Conservation (phyloP, 1,284 basidiomycete genomes). For the Puccinia coronata region DNA sequence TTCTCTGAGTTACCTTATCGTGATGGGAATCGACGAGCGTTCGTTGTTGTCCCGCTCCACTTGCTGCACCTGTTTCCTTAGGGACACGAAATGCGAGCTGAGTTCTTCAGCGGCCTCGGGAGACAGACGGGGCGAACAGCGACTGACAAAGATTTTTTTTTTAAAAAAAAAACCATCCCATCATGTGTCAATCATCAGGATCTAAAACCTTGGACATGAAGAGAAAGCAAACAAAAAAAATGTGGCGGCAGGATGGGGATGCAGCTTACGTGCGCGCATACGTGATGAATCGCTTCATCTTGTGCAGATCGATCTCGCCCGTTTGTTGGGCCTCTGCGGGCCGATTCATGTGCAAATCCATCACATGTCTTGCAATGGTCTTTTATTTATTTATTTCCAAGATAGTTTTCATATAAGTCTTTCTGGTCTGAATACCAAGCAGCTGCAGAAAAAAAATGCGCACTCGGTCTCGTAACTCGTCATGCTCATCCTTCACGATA, state of each 20-base stretch:
- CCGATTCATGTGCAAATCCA: conserved; percentile 98
- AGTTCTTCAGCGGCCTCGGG: conserved; percentile 94
- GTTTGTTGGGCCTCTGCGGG: conserved; percentile 69
- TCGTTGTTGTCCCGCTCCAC: conserved; percentile 97
- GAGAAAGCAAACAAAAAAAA: conserved; percentile 7
- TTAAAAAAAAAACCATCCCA: conserved; percentile 23
- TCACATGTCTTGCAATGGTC: conserved; percentile 96
- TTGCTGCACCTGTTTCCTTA: conserved; percentile 92
- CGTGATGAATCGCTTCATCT: conserved; percentile 96
- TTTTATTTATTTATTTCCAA: conserved; percentile 60
- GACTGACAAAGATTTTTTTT: no score
- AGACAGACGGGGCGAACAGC: conserved; percentile 92
- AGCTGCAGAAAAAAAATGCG: conserved; percentile 54
- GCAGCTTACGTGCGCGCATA: conserved; percentile 82
- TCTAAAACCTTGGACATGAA: no score
- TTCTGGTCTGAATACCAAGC: no score
- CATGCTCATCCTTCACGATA: conserved; percentile 97
- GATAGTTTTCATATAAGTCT: neutral
- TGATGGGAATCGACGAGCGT: conserved; percentile 96
- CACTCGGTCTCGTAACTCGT: conserved; percentile 86
- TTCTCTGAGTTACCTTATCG: conserved; percentile 71
- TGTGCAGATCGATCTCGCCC: conserved; percentile 95
- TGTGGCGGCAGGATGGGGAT: neutral
- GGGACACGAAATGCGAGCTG: conserved; percentile 90
- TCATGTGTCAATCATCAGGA: neutral